Base-by-base conservation (phyloP, 768 basidiomycete genomes). In the Cubamyces lactineus region DNA sequence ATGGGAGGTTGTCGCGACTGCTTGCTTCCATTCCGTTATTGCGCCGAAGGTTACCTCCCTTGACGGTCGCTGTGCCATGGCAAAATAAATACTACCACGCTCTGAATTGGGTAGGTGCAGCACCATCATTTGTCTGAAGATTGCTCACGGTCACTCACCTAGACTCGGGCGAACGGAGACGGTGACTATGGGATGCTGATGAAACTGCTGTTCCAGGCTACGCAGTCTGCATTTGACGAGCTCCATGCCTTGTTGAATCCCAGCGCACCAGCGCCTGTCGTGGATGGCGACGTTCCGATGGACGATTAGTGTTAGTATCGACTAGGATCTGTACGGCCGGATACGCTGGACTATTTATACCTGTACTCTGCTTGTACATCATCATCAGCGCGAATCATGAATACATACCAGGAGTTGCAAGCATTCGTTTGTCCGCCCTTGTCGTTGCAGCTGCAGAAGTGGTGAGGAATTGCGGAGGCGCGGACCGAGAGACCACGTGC, bases 21-120 rank as follows among this genome's bases (percentile, higher is more conserved):
- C 62, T 63, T 28, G 62, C 62, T 11, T 63, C 62, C 5, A 53
- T 63, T 48, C 62, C 62, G 30, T 45, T 63, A 28, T 43, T 63
- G 40, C 49, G 51, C 23, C 34, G 24, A 26, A 42, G 46, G 3
- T 39, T 63, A 2, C 62, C 62, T 2, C 62, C 53, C 2, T 46
- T 63, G 30, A 53, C 51, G 51, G 56, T 63, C 40, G 50, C 51
- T 24, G 39, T 57, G 15, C 45, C 52, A 3, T 55, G 47, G 50
- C 57, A 59, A 41, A 53, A 43, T 46, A 53, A 57, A 11, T 63
- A 63, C 52, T 58, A 53, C 23, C 49, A 54, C 13, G 39, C 51
- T 12, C 46, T 63, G 5, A 63, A 63, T 40, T 53, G 53, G 51
- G 62, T 63, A 30, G n/a, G 52, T 58, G 26, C 17, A 8, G 9